Evolutionary conservation across 257 asterid species (phyloP), one percentile per base, ranked within the genome.

Genomic region (Apocynum venetum): DNA sequence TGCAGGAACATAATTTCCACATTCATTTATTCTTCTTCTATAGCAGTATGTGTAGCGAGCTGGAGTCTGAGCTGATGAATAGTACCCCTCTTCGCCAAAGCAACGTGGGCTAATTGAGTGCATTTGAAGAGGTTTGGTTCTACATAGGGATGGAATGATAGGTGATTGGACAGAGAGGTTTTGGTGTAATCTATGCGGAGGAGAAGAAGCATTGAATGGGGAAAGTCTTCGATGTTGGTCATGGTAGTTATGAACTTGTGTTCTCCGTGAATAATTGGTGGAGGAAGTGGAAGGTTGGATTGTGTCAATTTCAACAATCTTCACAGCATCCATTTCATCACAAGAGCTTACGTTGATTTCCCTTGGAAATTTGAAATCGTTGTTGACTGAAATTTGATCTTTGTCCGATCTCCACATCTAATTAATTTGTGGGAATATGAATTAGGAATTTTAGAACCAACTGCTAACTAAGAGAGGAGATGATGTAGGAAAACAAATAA

Each of bases 271-370:
- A 71, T 71, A 82, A 17, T 64, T 71, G 43, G 83, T 14, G 0
- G 86, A 77, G 76, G 66, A 43, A 57, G 80, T 77, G 83, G 81
- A 80, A 56, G 87, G 85, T 56, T 78, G 81, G 41, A 84, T 75
- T 1, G 82, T 85, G 84, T 90, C 93, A 9, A 87, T 76, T 86
- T 89, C 89, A 41, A 89, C 85, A 0, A 82, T 87, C 77, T 85
- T 88, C 48, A 80, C 74, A 61, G 59, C 56, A 41, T 85, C 85
- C 61, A 75, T 79, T 80, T 78, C 86, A 55, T 76, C 83, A 81
- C 82, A 87, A 19, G 89, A 83, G 80, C 69, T 79, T 70, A 81
- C 74, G 56, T 83, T 85, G 52, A 68, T 82, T 63, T 80, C 82
- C 3, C 49, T 67, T 46, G 60, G 20, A 40, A 8, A 60, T 43